Evolutionary conservation across 805 yeast genomes (phyloP).

Genomic region (Blastobotrys muscicola): DNA sequence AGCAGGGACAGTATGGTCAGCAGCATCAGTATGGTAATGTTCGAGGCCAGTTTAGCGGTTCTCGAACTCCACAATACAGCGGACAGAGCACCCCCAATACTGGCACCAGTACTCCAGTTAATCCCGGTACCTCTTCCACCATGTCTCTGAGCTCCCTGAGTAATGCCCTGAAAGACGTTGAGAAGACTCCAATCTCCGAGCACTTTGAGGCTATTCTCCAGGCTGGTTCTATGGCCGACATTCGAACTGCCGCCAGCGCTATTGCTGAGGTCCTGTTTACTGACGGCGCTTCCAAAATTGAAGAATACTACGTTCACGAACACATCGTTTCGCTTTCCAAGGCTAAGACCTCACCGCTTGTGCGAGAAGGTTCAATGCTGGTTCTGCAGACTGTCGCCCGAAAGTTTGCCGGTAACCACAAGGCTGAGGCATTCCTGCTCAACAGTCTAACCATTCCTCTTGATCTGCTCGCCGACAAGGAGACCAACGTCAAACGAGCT

Average conservation of each 20-base stretch:
- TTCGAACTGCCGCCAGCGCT: slow-evolving; percentile 43
- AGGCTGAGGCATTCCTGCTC: slow-evolving; percentile 65
- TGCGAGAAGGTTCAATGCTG: slow-evolving; percentile 69
- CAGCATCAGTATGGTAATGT: no score
- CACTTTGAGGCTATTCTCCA: slow-evolving; percentile 42
- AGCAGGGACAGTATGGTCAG: no score
- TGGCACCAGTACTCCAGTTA: slow-evolving; percentile 20
- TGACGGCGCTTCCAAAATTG: slow-evolving; percentile 39
- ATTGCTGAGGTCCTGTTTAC: slow-evolving; percentile 42
- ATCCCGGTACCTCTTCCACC: slow-evolving; percentile 33
- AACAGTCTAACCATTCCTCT: slow-evolving; percentile 54
- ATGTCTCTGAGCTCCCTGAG: slow-evolving; percentile 65
- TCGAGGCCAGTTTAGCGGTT: no score
- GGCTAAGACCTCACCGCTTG: slow-evolving; percentile 61
- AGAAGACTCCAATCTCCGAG: slow-evolving; percentile 56
- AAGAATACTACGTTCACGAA: slow-evolving; percentile 57
- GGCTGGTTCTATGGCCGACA: slow-evolving; percentile 44
- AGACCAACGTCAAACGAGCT: slow-evolving; percentile 72
- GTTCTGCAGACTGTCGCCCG: slow-evolving; percentile 50
- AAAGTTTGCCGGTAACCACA: slow-evolving; percentile 49
- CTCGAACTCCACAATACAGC: neutral
- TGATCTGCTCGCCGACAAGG: slow-evolving; percentile 79
- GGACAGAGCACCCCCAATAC: slow-evolving; percentile 4
- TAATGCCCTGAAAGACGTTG: slow-evolving; percentile 60
- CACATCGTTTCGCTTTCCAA: slow-evolving; percentile 57